Evolutionary conservation across 345 rosid genomes (phyloP).

Genomic region (Eucalyptus virginea): DNA sequence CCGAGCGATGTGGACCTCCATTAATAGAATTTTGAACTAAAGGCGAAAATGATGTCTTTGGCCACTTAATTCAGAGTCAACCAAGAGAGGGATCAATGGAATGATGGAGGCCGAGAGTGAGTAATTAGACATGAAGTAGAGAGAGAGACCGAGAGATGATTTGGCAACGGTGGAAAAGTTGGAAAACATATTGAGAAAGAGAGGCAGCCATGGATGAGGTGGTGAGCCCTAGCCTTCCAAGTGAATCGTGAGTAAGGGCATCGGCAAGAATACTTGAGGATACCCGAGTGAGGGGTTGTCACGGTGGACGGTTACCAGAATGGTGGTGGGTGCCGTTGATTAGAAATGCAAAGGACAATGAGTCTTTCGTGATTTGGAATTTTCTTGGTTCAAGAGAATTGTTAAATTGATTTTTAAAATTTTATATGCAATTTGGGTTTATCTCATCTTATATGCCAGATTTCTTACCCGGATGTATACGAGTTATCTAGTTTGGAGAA

Average conservation of each 20-base stretch:
- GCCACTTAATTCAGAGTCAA: background rate
- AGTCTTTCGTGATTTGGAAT: too few species aligned
- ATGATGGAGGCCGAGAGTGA: background rate
- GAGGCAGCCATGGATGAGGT: background rate
- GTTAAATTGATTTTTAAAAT: too few species aligned
- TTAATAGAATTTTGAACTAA: background rate
- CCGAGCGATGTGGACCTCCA: rapidly evolving
- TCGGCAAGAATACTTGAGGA: background rate
- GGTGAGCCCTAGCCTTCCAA: background rate
- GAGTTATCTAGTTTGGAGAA: too few species aligned
- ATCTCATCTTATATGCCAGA: background rate
- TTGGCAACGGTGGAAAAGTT: background rate
- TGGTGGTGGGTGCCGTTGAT: background rate
- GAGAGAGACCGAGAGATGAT: background rate
- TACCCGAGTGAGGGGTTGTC: rapidly evolving
- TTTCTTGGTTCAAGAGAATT: background rate
- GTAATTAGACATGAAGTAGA: too few species aligned
- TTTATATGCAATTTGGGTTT: background rate
- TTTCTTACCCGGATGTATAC: rapidly evolving
- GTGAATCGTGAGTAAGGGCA: background rate
- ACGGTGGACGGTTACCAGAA: rapidly evolving
- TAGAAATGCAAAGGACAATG: background rate
- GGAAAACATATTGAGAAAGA: background rate
- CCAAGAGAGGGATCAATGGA: background rate
- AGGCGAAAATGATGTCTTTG: background rate